These are phyloP conservation scores for Lyophyllum atratum DNA, from an alignment of 768 basidiomycete species.

Conservation along the genomic window DNA sequence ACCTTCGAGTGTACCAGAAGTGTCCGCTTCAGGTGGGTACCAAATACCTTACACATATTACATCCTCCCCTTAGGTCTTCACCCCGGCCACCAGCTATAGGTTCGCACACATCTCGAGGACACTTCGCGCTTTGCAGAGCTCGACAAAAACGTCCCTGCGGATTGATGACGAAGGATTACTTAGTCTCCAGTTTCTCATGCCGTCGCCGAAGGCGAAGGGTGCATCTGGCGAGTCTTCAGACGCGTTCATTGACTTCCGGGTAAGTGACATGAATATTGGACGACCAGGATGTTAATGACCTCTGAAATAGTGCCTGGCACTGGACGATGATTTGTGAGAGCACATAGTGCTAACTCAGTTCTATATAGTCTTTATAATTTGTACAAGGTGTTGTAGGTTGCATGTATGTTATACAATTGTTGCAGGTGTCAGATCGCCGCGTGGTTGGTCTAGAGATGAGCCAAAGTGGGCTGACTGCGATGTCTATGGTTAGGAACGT, in stretches of 20 bases:
- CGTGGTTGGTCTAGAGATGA: neutral
- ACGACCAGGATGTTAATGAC: neutral
- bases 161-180: conserved; percentile 78
- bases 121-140: conserved; percentile 73
- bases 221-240: conserved; percentile 36
- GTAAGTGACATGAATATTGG: conserved; percentile 47
- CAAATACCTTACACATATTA: neutral
- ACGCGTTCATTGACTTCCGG: conserved; percentile 87
- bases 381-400: neutral
- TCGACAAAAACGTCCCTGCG: conserved; percentile 89
- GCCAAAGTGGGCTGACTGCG: no score
- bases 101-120: conserved; percentile 72
- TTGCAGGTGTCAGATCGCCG: neutral
- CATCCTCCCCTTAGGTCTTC: neutral
- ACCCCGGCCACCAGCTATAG: conserved; percentile 63
- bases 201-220: conserved; percentile 49
- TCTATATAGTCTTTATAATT: neutral
- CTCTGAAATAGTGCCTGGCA: conserved; percentile 38
- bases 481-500: no score
- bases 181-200: conserved; percentile 92
- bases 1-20: conserved; percentile 76
- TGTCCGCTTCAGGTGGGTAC: conserved; percentile 67
- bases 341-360: neutral
- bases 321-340: conserved; percentile 36
- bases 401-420: neutral